phyloP scores from a whole-genome alignment of 257 asterid species.

The Solanum peruvianum region DNA sequence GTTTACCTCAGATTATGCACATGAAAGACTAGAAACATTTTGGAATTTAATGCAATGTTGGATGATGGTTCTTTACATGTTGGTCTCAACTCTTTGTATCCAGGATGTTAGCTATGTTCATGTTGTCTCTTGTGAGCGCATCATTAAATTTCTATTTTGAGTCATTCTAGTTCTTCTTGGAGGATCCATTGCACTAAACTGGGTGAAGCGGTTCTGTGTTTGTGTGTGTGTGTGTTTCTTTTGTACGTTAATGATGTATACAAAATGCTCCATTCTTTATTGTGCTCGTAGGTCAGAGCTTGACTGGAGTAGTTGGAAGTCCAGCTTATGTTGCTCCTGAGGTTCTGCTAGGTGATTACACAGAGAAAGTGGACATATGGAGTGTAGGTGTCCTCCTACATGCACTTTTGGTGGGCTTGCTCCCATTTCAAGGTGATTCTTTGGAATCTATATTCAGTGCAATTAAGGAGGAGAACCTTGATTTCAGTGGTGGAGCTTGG shows the following conservation, averaged over 20 bases:
- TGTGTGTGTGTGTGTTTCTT: background rate
- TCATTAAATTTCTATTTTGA: background rate
- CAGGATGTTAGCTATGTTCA: background rate
- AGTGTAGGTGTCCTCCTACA: conserved; percentile 85
- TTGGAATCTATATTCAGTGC: conserved; percentile 64
- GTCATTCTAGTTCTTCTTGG: background rate
- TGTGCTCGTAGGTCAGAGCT: conserved; percentile 47
- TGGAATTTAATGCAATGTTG: background rate
- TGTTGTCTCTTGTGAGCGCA: background rate
- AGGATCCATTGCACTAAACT: background rate
- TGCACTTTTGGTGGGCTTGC: conserved; percentile 69
- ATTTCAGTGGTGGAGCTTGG: conserved; percentile 55
- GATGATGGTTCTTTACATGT: background rate
- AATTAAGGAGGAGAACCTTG: conserved; percentile 56
- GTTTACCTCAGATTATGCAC: background rate
- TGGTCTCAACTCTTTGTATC: background rate
- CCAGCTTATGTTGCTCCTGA: conserved; percentile 95
- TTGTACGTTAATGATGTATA: background rate
- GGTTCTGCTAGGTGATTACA: conserved; percentile 70
- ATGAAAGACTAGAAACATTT: background rate
- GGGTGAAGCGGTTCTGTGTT: background rate
- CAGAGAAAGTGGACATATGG: conserved; percentile 86
- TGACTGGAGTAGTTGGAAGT: conserved; percentile 77
- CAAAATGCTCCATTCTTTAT: background rate
- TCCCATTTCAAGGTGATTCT: conserved; percentile 73